Conservation (phyloP, 1,284 basidiomycete species). For the Papiliotrema laurentii region DNA sequence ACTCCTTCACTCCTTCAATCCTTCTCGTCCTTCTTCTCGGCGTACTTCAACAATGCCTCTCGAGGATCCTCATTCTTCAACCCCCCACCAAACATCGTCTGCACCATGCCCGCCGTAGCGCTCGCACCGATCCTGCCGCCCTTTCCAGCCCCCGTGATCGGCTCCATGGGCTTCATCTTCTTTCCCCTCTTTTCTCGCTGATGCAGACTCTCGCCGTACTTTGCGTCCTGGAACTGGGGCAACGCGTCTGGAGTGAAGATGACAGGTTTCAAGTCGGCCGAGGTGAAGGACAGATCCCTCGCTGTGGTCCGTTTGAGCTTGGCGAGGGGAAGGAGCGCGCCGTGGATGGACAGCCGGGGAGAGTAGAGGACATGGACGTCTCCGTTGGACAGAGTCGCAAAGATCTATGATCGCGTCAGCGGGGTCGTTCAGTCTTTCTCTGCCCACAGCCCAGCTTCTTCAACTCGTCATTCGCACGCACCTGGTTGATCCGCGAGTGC, state of each 20-base stretch:
- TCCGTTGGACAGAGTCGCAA: conserved; percentile 82
- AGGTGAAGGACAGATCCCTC: conserved; percentile 74
- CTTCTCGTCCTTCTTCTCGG: conserved; percentile 59
- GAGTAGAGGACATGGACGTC: conserved; percentile 86
- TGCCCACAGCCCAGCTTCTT: background rate
- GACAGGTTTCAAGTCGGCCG: conserved; percentile 64
- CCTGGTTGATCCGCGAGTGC: conserved; percentile 98
- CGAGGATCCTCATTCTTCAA: conserved; percentile 74
- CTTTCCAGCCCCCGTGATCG: conserved; percentile 81
- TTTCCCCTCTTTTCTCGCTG: conserved; percentile 86
- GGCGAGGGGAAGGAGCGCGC: conserved; percentile 77
- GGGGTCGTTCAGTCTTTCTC: background rate
- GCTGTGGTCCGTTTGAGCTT: conserved; percentile 60
- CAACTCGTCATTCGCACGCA: conserved; percentile 47
- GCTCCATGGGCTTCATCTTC: conserved; percentile 83
- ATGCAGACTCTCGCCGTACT: conserved; percentile 73
- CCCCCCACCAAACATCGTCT: conserved; percentile 66
- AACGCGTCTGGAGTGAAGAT: conserved; percentile 87
- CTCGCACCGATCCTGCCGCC: conserved; percentile 92
- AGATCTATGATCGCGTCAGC: conserved; percentile 56
- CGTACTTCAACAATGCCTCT: conserved; percentile 92
- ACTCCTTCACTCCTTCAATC: too few relatives aligned
- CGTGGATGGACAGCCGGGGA: conserved; percentile 77
- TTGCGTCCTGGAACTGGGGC: conserved; percentile 81
- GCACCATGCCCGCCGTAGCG: conserved; percentile 91